Conservation (phyloP, 306 rosid species). For the Hylodesmum podocarpum region DNA sequence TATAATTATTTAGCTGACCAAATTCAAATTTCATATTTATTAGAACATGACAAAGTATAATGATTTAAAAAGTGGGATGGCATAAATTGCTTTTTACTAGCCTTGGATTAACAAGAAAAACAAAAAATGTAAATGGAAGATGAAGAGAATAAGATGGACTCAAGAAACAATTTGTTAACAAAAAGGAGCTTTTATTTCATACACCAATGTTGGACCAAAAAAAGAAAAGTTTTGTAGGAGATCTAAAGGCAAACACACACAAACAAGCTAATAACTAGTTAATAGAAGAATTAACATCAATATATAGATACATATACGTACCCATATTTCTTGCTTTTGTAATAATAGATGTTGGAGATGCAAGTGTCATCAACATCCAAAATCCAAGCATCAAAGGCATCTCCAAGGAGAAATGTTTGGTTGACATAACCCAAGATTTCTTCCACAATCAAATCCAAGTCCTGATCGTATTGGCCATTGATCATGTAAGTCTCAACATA, state of each 20-base stretch:
- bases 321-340: constrained; percentile 69
- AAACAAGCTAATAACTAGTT: neutral
- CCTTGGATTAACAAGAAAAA: no score
- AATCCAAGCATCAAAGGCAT: constrained; percentile 60
- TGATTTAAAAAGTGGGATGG: no score
- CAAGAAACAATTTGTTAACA: neutral
- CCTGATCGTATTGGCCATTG: constrained; percentile 63
- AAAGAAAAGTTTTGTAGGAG: neutral
- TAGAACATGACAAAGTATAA: neutral
- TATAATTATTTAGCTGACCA: no score
- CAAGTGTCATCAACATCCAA: constrained; percentile 88
- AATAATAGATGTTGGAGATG: constrained; percentile 64
- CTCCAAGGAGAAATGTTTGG: constrained; percentile 2
- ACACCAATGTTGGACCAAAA: neutral
- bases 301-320: no score
- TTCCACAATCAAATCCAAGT: constrained; percentile 49
- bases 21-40: neutral
- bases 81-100: no score
- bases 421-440: constrained; percentile 39
- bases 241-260: neutral
- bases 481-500: constrained; percentile 58
- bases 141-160: neutral
- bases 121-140: neutral
- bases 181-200: neutral
- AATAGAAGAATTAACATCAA: neutral